phyloP scores from a whole-genome alignment of 495 filamentous ascomycete genomes.

The Aspergillus taichungensis region DNA sequence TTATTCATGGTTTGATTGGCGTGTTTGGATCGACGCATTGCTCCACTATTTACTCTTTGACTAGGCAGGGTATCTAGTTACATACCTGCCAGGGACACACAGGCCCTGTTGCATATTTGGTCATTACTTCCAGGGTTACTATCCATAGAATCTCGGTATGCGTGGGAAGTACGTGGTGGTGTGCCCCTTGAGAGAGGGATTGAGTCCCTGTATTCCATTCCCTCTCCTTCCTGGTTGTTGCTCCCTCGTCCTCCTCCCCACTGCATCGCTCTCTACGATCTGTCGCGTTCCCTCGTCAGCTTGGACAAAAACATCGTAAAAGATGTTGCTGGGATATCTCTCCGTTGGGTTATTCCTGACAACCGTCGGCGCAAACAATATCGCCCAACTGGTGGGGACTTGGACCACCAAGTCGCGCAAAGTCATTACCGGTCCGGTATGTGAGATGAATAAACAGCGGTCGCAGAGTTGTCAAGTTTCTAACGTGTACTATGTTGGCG shows the following conservation, averaged over 20 bases:
- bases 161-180: background rate
- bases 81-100: too few species aligned
- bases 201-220: background rate
- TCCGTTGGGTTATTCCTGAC: slow-evolving; percentile 12
- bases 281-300: background rate
- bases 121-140: too few species aligned
- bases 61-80: too few species aligned
- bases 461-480: background rate
- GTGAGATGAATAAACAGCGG: background rate
- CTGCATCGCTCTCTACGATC: background rate
- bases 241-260: slow-evolving; percentile 3
- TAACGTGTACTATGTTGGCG: background rate
- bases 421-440: slow-evolving; percentile 67
- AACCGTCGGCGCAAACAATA: slow-evolving; percentile 24
- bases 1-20: background rate
- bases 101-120: too few species aligned
- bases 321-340: slow-evolving; percentile 12
- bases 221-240: slow-evolving; percentile 2
- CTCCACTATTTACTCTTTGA: too few species aligned
- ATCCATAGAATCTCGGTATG: too few species aligned
- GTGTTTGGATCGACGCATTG: slow-evolving; percentile 1
- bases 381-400: slow-evolving; percentile 54
- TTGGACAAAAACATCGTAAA: background rate
- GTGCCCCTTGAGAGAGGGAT: too few species aligned
- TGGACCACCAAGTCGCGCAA: slow-evolving; percentile 70